Evolutionary conservation across 257 asterid species (phyloP).

Genomic region (Leonotis leonurus): DNA sequence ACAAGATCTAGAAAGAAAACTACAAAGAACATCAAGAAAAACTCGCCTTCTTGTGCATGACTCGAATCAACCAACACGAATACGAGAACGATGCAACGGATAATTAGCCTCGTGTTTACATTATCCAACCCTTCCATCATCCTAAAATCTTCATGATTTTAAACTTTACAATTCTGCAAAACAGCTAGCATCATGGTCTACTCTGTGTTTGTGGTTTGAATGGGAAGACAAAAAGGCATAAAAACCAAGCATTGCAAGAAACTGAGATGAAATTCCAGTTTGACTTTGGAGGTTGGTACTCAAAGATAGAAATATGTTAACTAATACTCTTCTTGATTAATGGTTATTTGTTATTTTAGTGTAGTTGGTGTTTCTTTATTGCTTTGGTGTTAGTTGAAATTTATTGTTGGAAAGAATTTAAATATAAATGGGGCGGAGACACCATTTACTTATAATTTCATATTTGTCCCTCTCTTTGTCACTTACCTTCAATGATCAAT

Average conservation of each 20-base stretch:
- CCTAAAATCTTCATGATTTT: conserved; percentile 34
- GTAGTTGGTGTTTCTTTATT: conserved; percentile 23
- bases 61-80: conserved; percentile 25
- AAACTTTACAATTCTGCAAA: not conserved
- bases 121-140: conserved; percentile 47
- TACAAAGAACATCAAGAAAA: not conserved
- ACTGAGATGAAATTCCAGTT: conserved; percentile 22
- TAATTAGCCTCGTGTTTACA: conserved; percentile 26
- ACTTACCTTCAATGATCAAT: conserved; percentile 31
- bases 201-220: not conserved
- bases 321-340: conserved; percentile 22
- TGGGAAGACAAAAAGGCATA: conserved; percentile 28
- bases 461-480: conserved; percentile 47
- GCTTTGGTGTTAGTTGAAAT: conserved; percentile 17
- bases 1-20: not conserved
- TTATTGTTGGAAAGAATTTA: conserved; percentile 20
- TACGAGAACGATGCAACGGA: conserved; percentile 25
- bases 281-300: conserved; percentile 32
- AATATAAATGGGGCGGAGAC: conserved; percentile 49
- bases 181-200: not conserved
- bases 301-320: conserved; percentile 21
- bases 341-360: conserved; percentile 26
- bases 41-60: conserved; percentile 60
- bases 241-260: conserved; percentile 18
- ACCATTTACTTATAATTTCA: conserved; percentile 29